These are phyloP conservation scores for Anthoceros angustus DNA, from an alignment of 225 moss, liverwort and hornwort species.

Conservation along the genomic window DNA sequence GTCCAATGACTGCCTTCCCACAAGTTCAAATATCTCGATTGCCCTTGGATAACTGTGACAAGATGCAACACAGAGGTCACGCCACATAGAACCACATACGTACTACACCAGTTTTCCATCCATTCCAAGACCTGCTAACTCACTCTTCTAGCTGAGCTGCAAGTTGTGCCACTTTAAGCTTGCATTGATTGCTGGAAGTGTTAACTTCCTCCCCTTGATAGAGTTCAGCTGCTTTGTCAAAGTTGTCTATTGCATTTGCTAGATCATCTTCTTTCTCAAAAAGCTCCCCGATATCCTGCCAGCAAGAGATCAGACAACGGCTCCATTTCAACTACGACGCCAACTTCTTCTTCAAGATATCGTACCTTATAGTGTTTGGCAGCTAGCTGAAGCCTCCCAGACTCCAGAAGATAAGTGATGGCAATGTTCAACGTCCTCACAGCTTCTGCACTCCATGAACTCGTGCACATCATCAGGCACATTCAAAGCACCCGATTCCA, in stretches of 20 bases:
- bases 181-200: conserved; percentile 94
- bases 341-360: background rate
- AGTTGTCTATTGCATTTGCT: conserved; percentile 72
- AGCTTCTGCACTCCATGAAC: conserved; percentile 45
- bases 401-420: conserved; percentile 69
- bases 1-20: conserved; percentile 47
- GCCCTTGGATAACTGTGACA: conserved; percentile 39
- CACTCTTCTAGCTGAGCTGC: conserved; percentile 91
- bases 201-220: conserved; percentile 91
- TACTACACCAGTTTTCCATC: background rate
- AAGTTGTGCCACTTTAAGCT: conserved; percentile 92
- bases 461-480: background rate
- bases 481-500: background rate
- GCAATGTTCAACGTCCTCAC: conserved; percentile 48
- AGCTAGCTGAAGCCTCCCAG: conserved; percentile 82
- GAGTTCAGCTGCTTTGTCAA: conserved; percentile 90
- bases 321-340: background rate
- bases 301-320: conserved; percentile 9
- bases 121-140: conserved; percentile 13
- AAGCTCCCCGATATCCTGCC: conserved; percentile 83
- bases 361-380: conserved; percentile 84
- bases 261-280: conserved; percentile 90
- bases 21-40: conserved; percentile 42
- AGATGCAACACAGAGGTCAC: conserved; percentile 4
- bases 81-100: background rate